phyloP scores from a whole-genome alignment of 164 flowering plant genomes.

The Paratinospora sagittata region DNA sequence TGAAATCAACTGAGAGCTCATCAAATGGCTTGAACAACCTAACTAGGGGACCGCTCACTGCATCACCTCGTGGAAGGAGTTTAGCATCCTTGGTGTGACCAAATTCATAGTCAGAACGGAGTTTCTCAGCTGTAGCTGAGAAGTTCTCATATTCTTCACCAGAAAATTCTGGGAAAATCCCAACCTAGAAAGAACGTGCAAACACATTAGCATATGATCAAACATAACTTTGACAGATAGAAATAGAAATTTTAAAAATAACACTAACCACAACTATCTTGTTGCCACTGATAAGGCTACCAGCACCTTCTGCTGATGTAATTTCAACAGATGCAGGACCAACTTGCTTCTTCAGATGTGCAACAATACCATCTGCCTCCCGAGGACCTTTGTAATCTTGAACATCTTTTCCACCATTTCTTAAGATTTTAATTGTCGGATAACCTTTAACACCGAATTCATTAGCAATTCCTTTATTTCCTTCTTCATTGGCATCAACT shows the following conservation, averaged over 20 bases:
- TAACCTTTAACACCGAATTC: constrained; percentile 59
- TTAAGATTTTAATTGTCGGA: constrained; percentile 78
- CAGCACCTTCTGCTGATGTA: constrained; percentile 60
- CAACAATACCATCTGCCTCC: constrained; percentile 82
- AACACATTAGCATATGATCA: neutral
- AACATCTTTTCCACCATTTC: constrained; percentile 63
- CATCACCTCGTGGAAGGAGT: constrained; percentile 74
- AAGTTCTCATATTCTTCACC: constrained; percentile 80
- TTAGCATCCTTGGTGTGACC: constrained; percentile 81
- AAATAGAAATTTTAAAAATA: neutral
- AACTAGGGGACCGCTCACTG: constrained; percentile 54
- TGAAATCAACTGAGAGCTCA: constrained; percentile 71
- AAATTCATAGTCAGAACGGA: constrained; percentile 82
- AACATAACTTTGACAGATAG: neutral
- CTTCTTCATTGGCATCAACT: constrained; percentile 79
- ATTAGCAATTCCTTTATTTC: constrained; percentile 58
- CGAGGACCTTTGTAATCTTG: constrained; percentile 93
- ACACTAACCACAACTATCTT: constrained; percentile 59
- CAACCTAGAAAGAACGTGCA: constrained; percentile 47
- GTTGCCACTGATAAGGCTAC: constrained; percentile 41
- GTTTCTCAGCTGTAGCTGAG: constrained; percentile 52
- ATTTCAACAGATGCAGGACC: constrained; percentile 88
- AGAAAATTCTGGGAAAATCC: constrained; percentile 72
- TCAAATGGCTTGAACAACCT: constrained; percentile 93
- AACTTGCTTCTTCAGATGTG: constrained; percentile 66